Conservation (phyloP, 2,329 filamentous ascomycete genomes). For the Blastomyces parvus region DNA sequence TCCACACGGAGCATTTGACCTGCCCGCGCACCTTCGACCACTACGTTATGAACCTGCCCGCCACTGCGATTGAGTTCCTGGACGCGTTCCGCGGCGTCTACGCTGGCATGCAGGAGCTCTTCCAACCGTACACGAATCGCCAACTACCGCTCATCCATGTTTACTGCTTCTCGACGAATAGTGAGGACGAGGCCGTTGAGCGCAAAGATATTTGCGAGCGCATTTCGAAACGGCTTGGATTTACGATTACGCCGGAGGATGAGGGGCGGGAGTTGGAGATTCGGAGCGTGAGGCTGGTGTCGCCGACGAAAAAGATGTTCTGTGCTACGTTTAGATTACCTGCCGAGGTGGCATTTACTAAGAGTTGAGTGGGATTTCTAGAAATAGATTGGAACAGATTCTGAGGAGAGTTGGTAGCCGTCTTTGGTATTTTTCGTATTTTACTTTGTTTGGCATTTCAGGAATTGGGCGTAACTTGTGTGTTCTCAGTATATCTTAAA, state of each 20-base stretch:
- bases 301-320: constrained; percentile 92
- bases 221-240: constrained; percentile 53
- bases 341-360: constrained; percentile 63
- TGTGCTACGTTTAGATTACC: constrained; percentile 88
- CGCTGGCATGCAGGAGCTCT: constrained; percentile 56
- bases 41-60: constrained; percentile 97
- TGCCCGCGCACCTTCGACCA: constrained; percentile 69
- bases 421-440: neutral
- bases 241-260: constrained; percentile 49
- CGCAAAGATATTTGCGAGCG: constrained; percentile 54
- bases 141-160: constrained; percentile 76
- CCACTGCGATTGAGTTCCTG: constrained; percentile 77
- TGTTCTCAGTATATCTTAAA: neutral
- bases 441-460: neutral
- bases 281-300: constrained; percentile 69
- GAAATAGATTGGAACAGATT: neutral
- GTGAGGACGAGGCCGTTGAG: constrained; percentile 58
- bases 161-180: constrained; percentile 88
- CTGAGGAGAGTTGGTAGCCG: neutral
- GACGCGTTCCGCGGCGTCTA: constrained; percentile 71
- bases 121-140: constrained; percentile 49
- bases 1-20: constrained; percentile 16
- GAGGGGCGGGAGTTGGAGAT: constrained; percentile 50
- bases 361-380: constrained; percentile 9
- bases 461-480: neutral